Conservation (phyloP, 805 yeast genomes). For the Lachancea meyersii region DNA sequence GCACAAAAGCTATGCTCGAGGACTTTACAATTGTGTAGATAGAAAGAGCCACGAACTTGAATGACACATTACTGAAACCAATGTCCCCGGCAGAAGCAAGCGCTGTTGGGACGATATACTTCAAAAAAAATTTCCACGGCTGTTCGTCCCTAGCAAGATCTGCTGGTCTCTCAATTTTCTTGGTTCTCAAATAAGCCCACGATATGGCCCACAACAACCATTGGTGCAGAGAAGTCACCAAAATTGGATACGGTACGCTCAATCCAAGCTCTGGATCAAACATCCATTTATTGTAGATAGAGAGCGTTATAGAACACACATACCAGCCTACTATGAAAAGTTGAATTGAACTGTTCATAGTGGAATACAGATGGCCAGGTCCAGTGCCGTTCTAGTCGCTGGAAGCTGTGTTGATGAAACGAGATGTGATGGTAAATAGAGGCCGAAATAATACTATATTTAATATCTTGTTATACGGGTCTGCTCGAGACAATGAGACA, state of each 20-base stretch:
- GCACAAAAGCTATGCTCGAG: constrained; percentile 78
- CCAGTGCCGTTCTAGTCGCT: neutral
- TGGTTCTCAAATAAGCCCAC: constrained; percentile 35
- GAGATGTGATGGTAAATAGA: neutral
- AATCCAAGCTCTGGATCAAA: constrained; percentile 64
- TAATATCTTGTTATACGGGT: no score
- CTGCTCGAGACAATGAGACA: no score
- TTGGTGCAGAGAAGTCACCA: constrained; percentile 84
- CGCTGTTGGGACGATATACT: constrained; percentile 74
- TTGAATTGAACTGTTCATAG: constrained; percentile 6
- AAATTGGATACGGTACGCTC: constrained; percentile 74
- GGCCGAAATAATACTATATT: no score
- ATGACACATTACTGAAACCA: constrained; percentile 83
- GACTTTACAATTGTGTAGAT: constrained; percentile 93
- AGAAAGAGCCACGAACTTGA: constrained; percentile 70
- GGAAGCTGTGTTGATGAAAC: neutral
- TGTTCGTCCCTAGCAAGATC: constrained; percentile 8
- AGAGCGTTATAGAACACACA: constrained; percentile 57
- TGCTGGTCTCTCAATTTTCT: neutral
- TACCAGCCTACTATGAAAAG: constrained; percentile 54
- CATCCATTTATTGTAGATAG: constrained; percentile 95
- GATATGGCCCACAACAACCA: constrained; percentile 52
- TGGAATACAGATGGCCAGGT: neutral
- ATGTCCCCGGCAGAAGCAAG: constrained; percentile 88
- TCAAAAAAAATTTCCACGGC: constrained; percentile 37